Conservation (phyloP, 2,329 filamentous ascomycete species). For the Aaosphaeria arxii region DNA sequence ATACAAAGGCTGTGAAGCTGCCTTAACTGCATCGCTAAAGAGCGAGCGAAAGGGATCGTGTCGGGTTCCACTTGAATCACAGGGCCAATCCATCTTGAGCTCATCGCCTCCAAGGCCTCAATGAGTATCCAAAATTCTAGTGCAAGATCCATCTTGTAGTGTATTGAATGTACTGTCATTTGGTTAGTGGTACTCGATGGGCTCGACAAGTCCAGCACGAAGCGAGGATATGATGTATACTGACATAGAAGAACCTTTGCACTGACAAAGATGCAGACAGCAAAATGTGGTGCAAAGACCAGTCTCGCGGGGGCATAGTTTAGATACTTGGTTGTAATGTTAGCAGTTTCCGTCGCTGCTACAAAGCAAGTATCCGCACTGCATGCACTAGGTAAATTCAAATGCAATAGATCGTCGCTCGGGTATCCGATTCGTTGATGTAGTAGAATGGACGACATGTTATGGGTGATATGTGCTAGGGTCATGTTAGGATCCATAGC, state of each 20-base stretch:
- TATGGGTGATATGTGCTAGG: background rate
- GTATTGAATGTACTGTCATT: background rate
- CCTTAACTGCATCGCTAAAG: background rate
- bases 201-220: background rate
- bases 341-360: background rate
- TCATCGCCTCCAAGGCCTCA: background rate
- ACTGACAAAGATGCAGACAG: background rate
- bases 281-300: background rate
- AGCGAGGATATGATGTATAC: background rate
- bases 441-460: background rate
- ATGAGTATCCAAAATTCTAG: background rate
- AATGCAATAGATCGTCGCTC: background rate
- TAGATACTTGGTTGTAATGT: background rate
- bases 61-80: background rate
- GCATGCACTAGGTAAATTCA: background rate
- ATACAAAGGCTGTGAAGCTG: background rate
- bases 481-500: constrained; percentile 1
- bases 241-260: background rate
- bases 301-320: background rate
- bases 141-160: background rate
- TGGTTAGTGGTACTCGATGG: background rate
- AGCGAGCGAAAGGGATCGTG: background rate
- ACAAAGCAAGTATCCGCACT: background rate
- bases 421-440: background rate
- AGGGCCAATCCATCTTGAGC: background rate